Conservation (phyloP, 768 basidiomycete genomes). For the Cantharellus cinnabarinus region DNA sequence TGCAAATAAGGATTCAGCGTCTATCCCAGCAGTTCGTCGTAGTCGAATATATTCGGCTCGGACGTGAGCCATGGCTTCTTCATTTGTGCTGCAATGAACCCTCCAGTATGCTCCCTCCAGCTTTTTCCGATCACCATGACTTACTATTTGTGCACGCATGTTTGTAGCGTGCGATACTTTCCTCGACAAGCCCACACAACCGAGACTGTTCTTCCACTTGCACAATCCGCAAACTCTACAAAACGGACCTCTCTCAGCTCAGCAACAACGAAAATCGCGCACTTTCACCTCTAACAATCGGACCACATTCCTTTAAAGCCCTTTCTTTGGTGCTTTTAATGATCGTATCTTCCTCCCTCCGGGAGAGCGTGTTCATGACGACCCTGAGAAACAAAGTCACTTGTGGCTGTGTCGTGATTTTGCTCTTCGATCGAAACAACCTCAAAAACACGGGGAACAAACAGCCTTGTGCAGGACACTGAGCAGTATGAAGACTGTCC, state of each 20-base stretch:
- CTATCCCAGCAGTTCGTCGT: neutral
- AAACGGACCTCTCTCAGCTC: neutral
- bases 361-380: slow-evolving; percentile 63
- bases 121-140: slow-evolving; percentile 11
- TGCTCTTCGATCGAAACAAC: too few species aligned
- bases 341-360: slow-evolving; percentile 73
- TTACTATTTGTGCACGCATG: slow-evolving; percentile 65
- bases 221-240: slow-evolving; percentile 70
- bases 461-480: neutral
- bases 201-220: slow-evolving; percentile 57
- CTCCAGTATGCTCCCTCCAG: neutral
- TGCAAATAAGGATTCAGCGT: neutral
- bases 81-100: slow-evolving; percentile 6
- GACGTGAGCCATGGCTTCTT: slow-evolving; percentile 8
- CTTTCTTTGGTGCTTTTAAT: slow-evolving; percentile 61
- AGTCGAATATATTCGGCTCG: slow-evolving; percentile 8
- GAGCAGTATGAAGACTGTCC: slow-evolving; percentile 6
- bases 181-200: slow-evolving; percentile 69
- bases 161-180: slow-evolving; percentile 47
- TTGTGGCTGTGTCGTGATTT: neutral
- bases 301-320: slow-evolving; percentile 62
- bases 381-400: neutral
- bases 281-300: slow-evolving; percentile 39
- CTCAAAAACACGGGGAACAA: neutral
- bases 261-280: neutral